Conservation (phyloP, 257 asterid genomes). For the Jacaranda copaia region DNA sequence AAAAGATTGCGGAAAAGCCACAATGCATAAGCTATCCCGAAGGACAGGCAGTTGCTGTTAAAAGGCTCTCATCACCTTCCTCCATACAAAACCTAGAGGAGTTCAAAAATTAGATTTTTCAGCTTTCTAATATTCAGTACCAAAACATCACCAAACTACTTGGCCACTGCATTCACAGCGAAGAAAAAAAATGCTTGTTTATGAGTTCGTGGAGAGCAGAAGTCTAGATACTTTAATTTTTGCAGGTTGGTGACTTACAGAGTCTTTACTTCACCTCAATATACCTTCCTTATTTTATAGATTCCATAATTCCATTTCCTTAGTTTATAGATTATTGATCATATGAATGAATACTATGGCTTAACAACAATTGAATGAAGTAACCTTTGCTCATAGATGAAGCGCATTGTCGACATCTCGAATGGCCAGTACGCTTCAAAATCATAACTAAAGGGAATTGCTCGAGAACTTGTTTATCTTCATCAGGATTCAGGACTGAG, state of each 20-base stretch:
- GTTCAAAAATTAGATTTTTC: no score
- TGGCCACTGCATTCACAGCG: no score
- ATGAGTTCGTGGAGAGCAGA: no score
- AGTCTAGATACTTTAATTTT: no score
- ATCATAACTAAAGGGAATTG: neutral
- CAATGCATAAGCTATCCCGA: neutral
- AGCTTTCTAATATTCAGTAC: no score
- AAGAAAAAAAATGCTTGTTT: no score
- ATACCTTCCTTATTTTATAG: neutral
- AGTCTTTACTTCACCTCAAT: no score
- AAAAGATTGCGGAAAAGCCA: no score
- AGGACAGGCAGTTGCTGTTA: slow-evolving; percentile 13
- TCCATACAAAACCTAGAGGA: neutral
- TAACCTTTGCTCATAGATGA: neutral
- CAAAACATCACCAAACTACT: no score
- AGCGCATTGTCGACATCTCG: neutral
- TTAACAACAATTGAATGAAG: no score
- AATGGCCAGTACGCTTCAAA: neutral
- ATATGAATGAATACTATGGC: no score
- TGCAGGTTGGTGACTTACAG: neutral
- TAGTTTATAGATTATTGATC: neutral
- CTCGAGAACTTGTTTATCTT: no score
- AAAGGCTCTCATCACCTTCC: neutral
- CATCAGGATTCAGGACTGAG: neutral
- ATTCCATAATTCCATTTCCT: neutral